These are phyloP conservation scores for Trametes hirsuta DNA, from an alignment of 1,284 basidiomycete genomes.

Conservation along the genomic window DNA sequence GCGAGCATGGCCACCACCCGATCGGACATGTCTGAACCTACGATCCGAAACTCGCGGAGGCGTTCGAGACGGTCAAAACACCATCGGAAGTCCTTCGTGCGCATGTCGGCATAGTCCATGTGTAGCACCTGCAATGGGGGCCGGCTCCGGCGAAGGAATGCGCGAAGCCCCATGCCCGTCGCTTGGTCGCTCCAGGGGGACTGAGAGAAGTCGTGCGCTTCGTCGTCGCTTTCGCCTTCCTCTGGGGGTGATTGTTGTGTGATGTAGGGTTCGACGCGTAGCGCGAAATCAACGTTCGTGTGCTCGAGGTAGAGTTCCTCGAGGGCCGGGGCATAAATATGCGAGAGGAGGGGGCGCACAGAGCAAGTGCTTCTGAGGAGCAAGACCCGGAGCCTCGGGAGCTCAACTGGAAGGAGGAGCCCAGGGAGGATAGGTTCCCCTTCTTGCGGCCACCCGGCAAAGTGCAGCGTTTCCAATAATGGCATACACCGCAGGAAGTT, in stretches of 20 bases:
- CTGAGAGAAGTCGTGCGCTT: constrained; percentile 70
- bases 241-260: constrained; percentile 36
- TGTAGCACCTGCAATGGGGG: constrained; percentile 66
- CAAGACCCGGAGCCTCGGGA: constrained; percentile 59
- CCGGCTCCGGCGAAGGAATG: constrained; percentile 55
- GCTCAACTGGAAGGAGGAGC: constrained; percentile 39
- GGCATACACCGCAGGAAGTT: constrained; percentile 63
- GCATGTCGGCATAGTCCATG: constrained; percentile 80
- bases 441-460: constrained; percentile 57
- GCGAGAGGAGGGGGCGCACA: constrained; percentile 64
- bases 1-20: constrained; percentile 61
- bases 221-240: constrained; percentile 71
- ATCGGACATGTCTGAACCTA: constrained; percentile 79
- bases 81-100: constrained; percentile 75
- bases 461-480: constrained; percentile 56
- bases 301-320: constrained; percentile 62
- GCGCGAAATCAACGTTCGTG: constrained; percentile 63
- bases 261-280: constrained; percentile 35
- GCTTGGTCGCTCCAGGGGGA: constrained; percentile 75
- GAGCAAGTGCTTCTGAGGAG: constrained; percentile 60
- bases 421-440: constrained; percentile 41
- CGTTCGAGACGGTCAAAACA: constrained; percentile 56
- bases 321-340: constrained; percentile 58
- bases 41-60: constrained; percentile 68
- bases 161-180: constrained; percentile 77